Evolutionary conservation across 1,284 basidiomycete species (phyloP).

Genomic region (Cryptococcus neoformans): DNA sequence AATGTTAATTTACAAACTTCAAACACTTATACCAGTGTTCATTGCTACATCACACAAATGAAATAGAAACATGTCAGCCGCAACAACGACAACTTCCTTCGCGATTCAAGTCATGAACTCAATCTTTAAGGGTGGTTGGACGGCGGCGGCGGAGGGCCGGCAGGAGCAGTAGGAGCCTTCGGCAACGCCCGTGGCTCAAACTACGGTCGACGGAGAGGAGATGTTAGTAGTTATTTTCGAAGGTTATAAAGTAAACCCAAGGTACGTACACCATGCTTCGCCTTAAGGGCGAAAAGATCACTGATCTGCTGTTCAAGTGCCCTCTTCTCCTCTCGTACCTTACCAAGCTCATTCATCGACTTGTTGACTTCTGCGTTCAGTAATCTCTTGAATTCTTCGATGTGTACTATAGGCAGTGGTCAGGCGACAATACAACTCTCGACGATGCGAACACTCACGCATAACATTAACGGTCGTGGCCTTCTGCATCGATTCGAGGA

Average conservation of each 20-base stretch:
- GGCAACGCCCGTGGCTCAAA: not conserved
- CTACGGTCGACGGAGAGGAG: not conserved
- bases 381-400: constrained; percentile 58
- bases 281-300: constrained; percentile 47
- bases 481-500: constrained; percentile 86
- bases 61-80: too few species aligned
- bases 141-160: not conserved
- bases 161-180: not conserved
- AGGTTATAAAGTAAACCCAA: not conserved
- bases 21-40: too few species aligned
- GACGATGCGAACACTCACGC: constrained; percentile 52
- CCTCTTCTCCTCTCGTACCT: constrained; percentile 68
- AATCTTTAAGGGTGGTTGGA: not conserved
- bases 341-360: constrained; percentile 68
- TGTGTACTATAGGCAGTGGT: constrained; percentile 57
- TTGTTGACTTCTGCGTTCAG: constrained; percentile 52
- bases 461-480: constrained; percentile 81
- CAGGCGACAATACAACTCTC: not conserved
- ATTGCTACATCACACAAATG: too few species aligned
- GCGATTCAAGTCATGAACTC: too few species aligned
- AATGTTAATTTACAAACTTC: too few species aligned
- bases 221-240: not conserved
- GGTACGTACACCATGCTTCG: constrained; percentile 29
- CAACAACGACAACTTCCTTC: too few species aligned
- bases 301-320: constrained; percentile 59